phyloP scores from a whole-genome alignment of 148 eudicot genomes.

The Vaccinium macrocarpon region DNA sequence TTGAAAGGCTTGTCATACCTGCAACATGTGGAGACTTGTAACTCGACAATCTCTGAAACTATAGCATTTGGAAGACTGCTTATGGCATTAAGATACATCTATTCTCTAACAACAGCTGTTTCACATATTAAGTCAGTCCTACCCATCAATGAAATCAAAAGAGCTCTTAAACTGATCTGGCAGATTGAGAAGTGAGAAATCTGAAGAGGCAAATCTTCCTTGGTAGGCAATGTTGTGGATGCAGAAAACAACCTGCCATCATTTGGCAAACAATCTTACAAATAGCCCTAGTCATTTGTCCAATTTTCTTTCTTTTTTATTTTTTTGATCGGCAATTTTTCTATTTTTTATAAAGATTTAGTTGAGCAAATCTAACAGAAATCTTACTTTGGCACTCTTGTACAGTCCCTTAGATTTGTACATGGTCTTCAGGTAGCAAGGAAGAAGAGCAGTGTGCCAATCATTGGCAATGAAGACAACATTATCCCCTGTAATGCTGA shows the following conservation, averaged over 20 bases:
- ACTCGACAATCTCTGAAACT: background rate
- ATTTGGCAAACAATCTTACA: background rate
- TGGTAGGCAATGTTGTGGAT: constrained; percentile 98
- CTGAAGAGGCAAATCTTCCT: constrained; percentile 77
- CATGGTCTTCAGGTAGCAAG: constrained; percentile 81
- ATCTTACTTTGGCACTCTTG: constrained; percentile 63
- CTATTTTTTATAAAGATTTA: no score
- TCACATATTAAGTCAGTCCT: constrained; percentile 19
- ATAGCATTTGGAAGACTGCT: background rate
- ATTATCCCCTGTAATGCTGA: constrained; percentile 66
- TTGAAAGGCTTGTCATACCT: constrained; percentile 71
- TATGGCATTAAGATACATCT: background rate
- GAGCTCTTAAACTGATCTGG: constrained; percentile 69
- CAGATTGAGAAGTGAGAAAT: constrained; percentile 71
- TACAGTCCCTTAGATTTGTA: constrained; percentile 72
- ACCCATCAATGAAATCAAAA: constrained; percentile 94
- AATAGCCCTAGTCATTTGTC: background rate
- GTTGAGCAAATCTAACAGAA: background rate
- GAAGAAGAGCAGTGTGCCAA: constrained; percentile 93
- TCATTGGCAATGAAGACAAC: constrained; percentile 88
- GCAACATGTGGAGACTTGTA: constrained; percentile 18
- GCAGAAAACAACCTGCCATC: constrained; percentile 80
- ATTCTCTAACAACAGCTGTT: background rate
- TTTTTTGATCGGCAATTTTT: no score
- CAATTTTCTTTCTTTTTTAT: background rate